Base-by-base conservation (phyloP, 768 basidiomycete species). In the Suillus subaureus region DNA sequence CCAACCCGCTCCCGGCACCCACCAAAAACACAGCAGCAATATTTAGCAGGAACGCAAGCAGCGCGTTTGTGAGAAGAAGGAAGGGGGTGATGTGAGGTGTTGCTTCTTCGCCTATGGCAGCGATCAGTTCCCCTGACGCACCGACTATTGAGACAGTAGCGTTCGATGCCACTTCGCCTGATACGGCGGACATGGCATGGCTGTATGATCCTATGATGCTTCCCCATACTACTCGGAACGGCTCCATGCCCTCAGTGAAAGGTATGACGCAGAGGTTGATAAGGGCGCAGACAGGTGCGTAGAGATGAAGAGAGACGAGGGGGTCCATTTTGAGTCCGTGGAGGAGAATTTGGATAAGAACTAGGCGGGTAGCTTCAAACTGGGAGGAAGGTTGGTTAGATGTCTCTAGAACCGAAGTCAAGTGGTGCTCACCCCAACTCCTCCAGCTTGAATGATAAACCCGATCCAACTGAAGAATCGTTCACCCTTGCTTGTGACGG, bases 321-420 rank as follows among this genome's bases (percentile, higher is more conserved):
- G 97, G 97, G 73, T 97, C 95, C 96, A 99, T 98, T 80, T 97
- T 97, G 73, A 97, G 81, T 43, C 96, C 96, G 73, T 97, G 94
- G 0, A 99, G 83, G 47, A 99, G 87, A 61, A 96, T 87, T 76
- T 99, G 93, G 67, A 99, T 98, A 88, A 97, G 95, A 28, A 99
- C 95, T 15, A 99, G 86, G 47, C 97, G 91, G 23, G 92, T 91
- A 1, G 94, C 91, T 79, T 99, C 97, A 74, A 98, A 98, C 89
- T 28, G 37, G 64, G 18, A 43, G 43, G 61, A 61, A 62, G 40
- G 28, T 45, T 28, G 57, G 39, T 64, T 69, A 40, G n/a, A n/a
- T 37, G 13, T 49, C 23, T 7, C 49, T 26, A 4, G 13, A 26
- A 13, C 15, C 49, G 13, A 26, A 26, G 49, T 15, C 15, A n/a